These are phyloP conservation scores for Boletus rex-veris DNA, from an alignment of 768 basidiomycete species.

Conservation along the genomic window DNA sequence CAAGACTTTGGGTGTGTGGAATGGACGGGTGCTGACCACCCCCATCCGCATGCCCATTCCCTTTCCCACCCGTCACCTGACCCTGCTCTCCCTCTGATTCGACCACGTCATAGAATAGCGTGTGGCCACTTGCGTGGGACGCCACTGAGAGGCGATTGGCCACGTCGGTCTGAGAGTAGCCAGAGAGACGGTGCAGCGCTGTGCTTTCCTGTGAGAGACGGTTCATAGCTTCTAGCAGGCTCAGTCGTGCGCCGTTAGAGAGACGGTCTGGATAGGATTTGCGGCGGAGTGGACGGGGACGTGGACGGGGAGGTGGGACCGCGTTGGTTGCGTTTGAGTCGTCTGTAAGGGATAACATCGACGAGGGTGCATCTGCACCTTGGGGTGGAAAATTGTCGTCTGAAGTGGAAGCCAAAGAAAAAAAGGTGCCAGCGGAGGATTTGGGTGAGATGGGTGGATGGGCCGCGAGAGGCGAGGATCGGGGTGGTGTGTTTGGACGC, in stretches of 20 bases:
- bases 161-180: conserved; percentile 2
- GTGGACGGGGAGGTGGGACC: conserved; percentile 10
- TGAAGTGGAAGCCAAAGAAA: conserved; percentile 15
- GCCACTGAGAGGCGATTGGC: conserved; percentile 21
- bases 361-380: neutral
- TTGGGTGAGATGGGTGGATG: conserved; percentile 23
- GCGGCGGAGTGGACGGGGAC: conserved; percentile 15
- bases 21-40: neutral
- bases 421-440: conserved; percentile 28
- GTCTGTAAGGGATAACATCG: neutral
- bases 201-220: no score
- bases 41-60: neutral
- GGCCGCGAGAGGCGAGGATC: conserved; percentile 9
- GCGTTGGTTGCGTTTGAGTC: neutral
- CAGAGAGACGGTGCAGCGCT: conserved; percentile 11
- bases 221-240: conserved; percentile 28
- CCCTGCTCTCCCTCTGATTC: conserved; percentile 5
- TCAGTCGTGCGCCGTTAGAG: conserved; percentile 20
- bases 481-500: conserved; percentile 16
- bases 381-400: conserved; percentile 14
- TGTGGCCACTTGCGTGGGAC: conserved; percentile 27
- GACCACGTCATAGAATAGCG: conserved; percentile 24
- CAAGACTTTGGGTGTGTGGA: conserved; percentile 22
- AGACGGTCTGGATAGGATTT: conserved; percentile 26
- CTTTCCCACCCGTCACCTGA: neutral